Evolutionary conservation across 768 basidiomycete genomes (phyloP), one percentile per base, ranked within the genome.

Genomic region (Russula brevipes): DNA sequence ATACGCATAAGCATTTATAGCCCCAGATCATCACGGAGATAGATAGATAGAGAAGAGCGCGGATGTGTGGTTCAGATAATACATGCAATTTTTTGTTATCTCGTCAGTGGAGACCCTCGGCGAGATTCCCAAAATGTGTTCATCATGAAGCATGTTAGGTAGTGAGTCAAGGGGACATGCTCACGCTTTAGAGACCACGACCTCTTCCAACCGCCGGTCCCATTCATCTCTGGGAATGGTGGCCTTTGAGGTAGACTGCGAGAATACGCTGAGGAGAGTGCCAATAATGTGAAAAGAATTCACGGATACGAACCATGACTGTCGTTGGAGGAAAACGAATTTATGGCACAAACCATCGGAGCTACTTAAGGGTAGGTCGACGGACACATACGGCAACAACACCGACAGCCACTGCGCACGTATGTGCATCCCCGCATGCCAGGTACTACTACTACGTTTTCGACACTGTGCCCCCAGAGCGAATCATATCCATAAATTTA

Each of bases 91-190:
- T 73, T 81, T 80, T 82, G 76, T 71, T 69, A 68, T 63, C 80
- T 89, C 86, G 79, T 87, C 88, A 85, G 78, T 67, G 70, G 52
- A 51, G 73, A 75, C 71, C 65, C 75, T 92, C 94, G 88, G 96
- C 94, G 96, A 98, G 96, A 98, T 98, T 99, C 96, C 96, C 95
- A 98, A 87, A 74, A 72, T 74, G 82, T 76, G 78, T 75, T 89
- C 87, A 89, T 89, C 87, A 73, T 77, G 73, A 52, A 70, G 73
- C 75, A 73, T 54, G 24, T 58, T 54, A 9, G 7, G 49, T 55
- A 64, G 50, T 19, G 31, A 38, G 63, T 68, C 57, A 66, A 60
- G 53, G 59, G 57, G 30, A 16, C 12, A 31, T 54, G 88, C 94
- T 87, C 83, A 98, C 95, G 85, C 77, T 81, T 96, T 96, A 36